These are phyloP conservation scores for Mycothermus thermophilus DNA, from an alignment of 495 filamentous ascomycete species.

Conservation along the genomic window DNA sequence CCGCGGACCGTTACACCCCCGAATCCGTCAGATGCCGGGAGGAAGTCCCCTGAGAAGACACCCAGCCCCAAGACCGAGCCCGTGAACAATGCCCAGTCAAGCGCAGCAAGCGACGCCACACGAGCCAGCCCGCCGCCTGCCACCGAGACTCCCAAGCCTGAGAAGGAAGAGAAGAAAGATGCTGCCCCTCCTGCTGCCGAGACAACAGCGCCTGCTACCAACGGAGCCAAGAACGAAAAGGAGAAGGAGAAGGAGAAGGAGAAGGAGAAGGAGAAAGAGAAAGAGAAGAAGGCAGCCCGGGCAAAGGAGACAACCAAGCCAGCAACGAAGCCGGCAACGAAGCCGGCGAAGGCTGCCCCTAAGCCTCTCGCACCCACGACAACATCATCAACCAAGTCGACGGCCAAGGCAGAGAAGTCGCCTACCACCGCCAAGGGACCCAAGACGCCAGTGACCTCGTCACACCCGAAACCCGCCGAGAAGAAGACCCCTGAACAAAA, in stretches of 20 bases:
- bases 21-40: constrained; percentile 19
- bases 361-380: constrained; percentile 16
- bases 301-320: constrained; percentile 27
- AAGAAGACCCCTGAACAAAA: constrained; percentile 23
- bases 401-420: constrained; percentile 24
- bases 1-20: constrained; percentile 17
- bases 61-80: constrained; percentile 19
- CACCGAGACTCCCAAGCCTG: too few species aligned
- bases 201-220: not conserved
- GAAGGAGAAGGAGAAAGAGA: constrained; percentile 4
- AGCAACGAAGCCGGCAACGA: too few species aligned
- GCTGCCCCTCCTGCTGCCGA: not conserved
- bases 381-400: constrained; percentile 25
- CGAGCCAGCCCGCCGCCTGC: too few species aligned
- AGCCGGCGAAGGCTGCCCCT: constrained; percentile 15
- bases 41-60: constrained; percentile 15
- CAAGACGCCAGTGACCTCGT: constrained; percentile 14
- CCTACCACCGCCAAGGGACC: constrained; percentile 20
- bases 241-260: not conserved
- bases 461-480: constrained; percentile 8
- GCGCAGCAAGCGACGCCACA: too few species aligned
- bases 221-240: constrained; percentile 1
- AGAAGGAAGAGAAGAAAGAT: constrained; percentile 6
- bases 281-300: constrained; percentile 9
- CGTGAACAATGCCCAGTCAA: constrained; percentile 23